Percentiles rank a stretch among this genome's conserved stretches.
Evolutionary conservation across 106 monocot species (phyloP).

Genomic region (Dactylorhiza incarnata): DNA sequence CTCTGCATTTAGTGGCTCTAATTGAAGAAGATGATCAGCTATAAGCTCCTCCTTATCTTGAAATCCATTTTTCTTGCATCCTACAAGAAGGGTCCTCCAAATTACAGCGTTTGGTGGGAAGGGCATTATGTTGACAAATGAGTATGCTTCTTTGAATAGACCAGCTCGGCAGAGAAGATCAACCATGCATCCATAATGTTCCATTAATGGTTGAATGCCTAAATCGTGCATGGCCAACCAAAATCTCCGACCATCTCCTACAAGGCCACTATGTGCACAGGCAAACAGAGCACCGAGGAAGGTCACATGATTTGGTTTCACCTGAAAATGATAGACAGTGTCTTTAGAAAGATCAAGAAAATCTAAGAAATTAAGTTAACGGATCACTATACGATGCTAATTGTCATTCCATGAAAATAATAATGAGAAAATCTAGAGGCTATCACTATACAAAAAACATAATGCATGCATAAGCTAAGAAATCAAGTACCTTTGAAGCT

Average conservation of each 20-base stretch:
- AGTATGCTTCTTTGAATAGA: slow-evolving; percentile 59
- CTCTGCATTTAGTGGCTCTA: slow-evolving; percentile 74
- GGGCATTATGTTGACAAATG: slow-evolving; percentile 63
- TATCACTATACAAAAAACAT: not conserved
- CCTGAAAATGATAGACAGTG: slow-evolving; percentile 23
- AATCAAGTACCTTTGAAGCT: slow-evolving; percentile 40
- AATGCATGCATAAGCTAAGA: not conserved
- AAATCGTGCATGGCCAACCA: slow-evolving; percentile 70
- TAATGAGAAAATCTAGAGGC: not conserved
- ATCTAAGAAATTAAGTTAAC: not conserved
- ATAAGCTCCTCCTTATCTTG: slow-evolving; percentile 44
- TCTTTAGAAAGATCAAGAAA: not conserved
- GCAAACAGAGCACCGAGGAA: slow-evolving; percentile 79
- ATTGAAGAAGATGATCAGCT: slow-evolving; percentile 48
- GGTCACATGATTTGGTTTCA: slow-evolving; percentile 81
- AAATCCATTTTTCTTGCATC: slow-evolving; percentile 43
- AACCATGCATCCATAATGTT: slow-evolving; percentile 99
- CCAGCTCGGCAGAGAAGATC: slow-evolving; percentile 70
- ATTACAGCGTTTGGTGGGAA: slow-evolving; percentile 67
- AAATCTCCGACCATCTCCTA: slow-evolving; percentile 48
- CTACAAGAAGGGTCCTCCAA: slow-evolving; percentile 80
- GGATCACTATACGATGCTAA: not conserved
- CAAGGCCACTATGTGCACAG: slow-evolving; percentile 83
- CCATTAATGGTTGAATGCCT: slow-evolving; percentile 62
- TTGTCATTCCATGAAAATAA: not conserved